Percentiles rank a stretch among this genome's conserved stretches.
Conservation (phyloP, 2,329 filamentous ascomycete species). For the Podosphaera xanthii region DNA sequence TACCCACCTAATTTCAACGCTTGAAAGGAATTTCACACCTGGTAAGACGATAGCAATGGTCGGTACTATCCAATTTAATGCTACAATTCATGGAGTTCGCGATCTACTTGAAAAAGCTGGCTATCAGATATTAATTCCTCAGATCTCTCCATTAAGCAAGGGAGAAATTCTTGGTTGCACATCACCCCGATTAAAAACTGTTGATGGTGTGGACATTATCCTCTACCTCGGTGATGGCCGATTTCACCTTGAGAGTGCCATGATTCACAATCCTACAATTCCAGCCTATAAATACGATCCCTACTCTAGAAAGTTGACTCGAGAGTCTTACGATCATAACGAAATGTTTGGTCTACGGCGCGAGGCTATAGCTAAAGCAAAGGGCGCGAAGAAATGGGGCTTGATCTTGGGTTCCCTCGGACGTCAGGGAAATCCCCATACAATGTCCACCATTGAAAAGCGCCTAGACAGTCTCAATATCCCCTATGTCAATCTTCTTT, state of each 20-base stretch:
- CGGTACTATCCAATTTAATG: conserved; percentile 96
- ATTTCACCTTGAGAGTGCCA: conserved; percentile 92
- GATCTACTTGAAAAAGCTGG: conserved; percentile 60
- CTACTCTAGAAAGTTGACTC: conserved; percentile 75
- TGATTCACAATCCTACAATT: conserved; percentile 89
- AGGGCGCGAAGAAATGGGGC: conserved; percentile 69
- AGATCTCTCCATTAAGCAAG: conserved; percentile 79
- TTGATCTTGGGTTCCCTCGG: conserved; percentile 83
- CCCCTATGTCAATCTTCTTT: conserved; percentile 61
- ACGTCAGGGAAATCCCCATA: conserved; percentile 86
- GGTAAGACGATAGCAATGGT: conserved; percentile 82
- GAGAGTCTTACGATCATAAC: conserved; percentile 76
- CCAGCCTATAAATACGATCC: conserved; percentile 94
- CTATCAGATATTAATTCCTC: conserved; percentile 68
- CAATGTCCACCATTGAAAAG: conserved; percentile 65
- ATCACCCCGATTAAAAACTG: conserved; percentile 44
- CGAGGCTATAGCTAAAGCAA: conserved; percentile 53
- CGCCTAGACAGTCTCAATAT: conserved; percentile 49
- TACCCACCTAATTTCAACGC: conserved; percentile 59
- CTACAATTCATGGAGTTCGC: conserved; percentile 72
- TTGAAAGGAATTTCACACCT: conserved; percentile 67
- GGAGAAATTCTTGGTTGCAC: conserved; percentile 97
- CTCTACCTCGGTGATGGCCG: conserved; percentile 80
- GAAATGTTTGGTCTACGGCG: conserved; percentile 70
- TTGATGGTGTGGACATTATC: conserved; percentile 46